phyloP scores from a whole-genome alignment of 2,329 filamentous ascomycete species.

The Exophiala calicioides region DNA sequence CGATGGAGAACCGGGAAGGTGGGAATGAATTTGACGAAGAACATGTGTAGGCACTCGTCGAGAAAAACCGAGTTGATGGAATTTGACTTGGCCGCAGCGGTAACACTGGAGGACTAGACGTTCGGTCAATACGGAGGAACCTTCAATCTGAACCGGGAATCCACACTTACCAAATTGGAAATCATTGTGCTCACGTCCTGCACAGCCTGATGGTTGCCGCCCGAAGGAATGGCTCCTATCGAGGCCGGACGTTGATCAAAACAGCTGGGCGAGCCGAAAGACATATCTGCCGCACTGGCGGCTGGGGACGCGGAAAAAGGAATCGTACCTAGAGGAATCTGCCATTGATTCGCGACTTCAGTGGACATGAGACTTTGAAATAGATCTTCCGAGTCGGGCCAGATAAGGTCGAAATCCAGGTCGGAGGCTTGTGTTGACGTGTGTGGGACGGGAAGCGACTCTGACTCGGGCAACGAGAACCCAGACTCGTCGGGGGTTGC shows the following conservation, averaged over 20 bases:
- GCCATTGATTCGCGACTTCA: conserved; percentile 43
- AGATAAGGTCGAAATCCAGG: conserved; percentile 45
- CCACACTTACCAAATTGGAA: conserved; percentile 41
- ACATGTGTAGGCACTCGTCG: conserved; percentile 51
- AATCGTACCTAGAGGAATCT: conserved; percentile 45
- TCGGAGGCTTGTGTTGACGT: conserved; percentile 33
- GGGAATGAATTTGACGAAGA: conserved; percentile 49
- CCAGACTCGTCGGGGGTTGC: too few species aligned
- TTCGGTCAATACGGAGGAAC: not conserved
- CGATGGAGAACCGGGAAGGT: conserved; percentile 50
- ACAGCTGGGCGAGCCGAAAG: conserved; percentile 39
- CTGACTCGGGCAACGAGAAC: conserved; percentile 7
- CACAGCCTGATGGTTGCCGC: conserved; percentile 47
- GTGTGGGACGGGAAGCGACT: conserved; percentile 6
- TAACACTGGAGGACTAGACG: conserved; percentile 44
- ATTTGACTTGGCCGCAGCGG: conserved; percentile 46
- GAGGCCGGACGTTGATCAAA: conserved; percentile 42
- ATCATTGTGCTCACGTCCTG: conserved; percentile 49
- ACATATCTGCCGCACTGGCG: conserved; percentile 35
- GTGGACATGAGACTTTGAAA: conserved; percentile 48
- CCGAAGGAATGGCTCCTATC: conserved; percentile 42
- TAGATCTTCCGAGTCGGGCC: conserved; percentile 49
- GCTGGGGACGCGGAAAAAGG: conserved; percentile 40
- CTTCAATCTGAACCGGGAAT: not conserved
- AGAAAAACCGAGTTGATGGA: conserved; percentile 50